These are phyloP conservation scores for Arthroderma sp. DNA, from an alignment of 2,329 filamentous ascomycete species.

Conservation along the genomic window DNA sequence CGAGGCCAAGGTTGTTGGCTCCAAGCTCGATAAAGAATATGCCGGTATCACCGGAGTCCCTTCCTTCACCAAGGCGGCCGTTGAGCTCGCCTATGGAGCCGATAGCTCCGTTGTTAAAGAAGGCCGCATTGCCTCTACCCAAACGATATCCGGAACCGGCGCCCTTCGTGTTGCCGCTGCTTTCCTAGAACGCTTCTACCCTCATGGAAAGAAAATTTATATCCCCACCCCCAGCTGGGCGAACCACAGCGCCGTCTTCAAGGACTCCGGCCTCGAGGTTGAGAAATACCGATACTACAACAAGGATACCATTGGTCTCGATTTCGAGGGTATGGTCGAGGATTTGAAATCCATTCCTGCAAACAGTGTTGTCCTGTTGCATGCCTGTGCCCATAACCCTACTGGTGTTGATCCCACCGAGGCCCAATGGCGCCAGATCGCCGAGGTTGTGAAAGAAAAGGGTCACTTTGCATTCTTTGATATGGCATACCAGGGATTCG, in stretches of 20 bases:
- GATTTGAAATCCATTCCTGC: conserved; percentile 82
- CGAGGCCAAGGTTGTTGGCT: conserved; percentile 70
- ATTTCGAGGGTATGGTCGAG: conserved; percentile 85
- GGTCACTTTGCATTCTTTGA: conserved; percentile 95
- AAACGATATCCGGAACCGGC: conserved; percentile 96
- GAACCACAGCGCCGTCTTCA: conserved; percentile 95
- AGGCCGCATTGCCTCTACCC: conserved; percentile 75
- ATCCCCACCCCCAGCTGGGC: conserved; percentile 95
- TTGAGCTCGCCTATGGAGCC: conserved; percentile 76
- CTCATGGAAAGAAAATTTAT: conserved; percentile 87
- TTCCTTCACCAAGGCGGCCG: conserved; percentile 84
- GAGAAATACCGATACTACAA: conserved; percentile 98
- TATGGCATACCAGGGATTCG: conserved; percentile 98
- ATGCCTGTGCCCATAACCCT: conserved; percentile 96
- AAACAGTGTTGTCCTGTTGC: conserved; percentile 80
- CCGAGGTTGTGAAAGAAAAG: conserved; percentile 69
- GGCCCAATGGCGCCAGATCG: conserved; percentile 88
- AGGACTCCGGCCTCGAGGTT: conserved; percentile 78
- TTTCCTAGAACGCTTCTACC: conserved; percentile 86
- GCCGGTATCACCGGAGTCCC: conserved; percentile 93
- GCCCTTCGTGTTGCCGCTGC: conserved; percentile 88
- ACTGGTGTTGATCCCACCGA: conserved; percentile 88
- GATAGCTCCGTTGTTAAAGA: conserved; percentile 63
- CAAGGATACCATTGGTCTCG: conserved; percentile 94
- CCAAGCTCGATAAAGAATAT: conserved; percentile 88